Evolutionary conservation across 2,329 filamentous ascomycete genomes (phyloP).

Genomic region (Graphiopsis chlorocephala): DNA sequence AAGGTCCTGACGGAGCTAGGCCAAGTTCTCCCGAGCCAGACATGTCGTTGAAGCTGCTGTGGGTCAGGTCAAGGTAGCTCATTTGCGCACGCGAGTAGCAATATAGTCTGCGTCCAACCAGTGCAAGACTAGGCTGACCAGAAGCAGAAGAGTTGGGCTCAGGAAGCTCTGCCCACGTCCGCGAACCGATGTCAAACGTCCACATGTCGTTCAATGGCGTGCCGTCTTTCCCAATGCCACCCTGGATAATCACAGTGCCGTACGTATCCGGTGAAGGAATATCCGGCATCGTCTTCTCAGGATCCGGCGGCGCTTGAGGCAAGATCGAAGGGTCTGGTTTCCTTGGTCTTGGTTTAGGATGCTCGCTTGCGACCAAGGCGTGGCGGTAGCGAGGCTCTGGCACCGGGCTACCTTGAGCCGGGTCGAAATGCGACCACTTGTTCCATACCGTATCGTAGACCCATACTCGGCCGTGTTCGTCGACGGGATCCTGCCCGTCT

Average conservation of each 20-base stretch:
- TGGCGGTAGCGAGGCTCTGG: conserved; percentile 35
- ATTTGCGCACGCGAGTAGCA: conserved; percentile 20
- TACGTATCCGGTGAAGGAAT: conserved; percentile 41
- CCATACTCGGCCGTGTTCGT: conserved; percentile 43
- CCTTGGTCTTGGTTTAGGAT: conserved; percentile 36
- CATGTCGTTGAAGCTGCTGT: conserved; percentile 16
- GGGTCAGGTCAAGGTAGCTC: conserved; percentile 22
- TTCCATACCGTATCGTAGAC: conserved; percentile 42
- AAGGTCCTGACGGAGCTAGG: conserved; percentile 33
- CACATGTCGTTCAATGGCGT: conserved; percentile 46
- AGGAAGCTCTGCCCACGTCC: conserved; percentile 52
- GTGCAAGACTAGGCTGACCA: conserved; percentile 38
- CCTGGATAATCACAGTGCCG: conserved; percentile 53
- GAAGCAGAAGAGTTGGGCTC: conserved; percentile 35
- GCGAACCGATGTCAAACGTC: conserved; percentile 31
- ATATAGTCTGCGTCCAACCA: conserved; percentile 44
- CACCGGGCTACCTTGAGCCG: conserved; percentile 26
- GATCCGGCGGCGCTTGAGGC: conserved; percentile 42
- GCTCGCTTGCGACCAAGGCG: conserved; percentile 38
- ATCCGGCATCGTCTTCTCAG: conserved; percentile 41
- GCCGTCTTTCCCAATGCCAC: conserved; percentile 39
- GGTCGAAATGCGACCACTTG: conserved; percentile 42
- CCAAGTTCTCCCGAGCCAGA: conserved; percentile 18
- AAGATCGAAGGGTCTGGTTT: conserved; percentile 26
- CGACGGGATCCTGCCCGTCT: conserved; percentile 21